phyloP scores from a whole-genome alignment of 2,329 filamentous ascomycete species.

The Hypoxylon sp. region DNA sequence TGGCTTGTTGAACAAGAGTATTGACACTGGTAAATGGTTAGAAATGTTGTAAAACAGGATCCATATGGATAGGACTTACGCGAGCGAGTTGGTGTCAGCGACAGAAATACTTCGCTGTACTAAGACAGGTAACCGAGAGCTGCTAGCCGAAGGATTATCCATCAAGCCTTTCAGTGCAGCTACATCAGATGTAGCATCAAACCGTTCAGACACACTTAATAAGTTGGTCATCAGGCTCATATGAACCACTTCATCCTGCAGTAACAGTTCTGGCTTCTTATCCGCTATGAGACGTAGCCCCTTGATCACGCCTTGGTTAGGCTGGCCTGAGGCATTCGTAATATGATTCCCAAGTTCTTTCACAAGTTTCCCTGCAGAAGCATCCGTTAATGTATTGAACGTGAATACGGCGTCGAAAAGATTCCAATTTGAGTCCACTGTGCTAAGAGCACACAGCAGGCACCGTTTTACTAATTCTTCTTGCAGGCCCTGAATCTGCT shows the following conservation, averaged over 20 bases:
- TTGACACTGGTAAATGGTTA: conserved; percentile 60
- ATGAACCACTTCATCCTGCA: conserved; percentile 62
- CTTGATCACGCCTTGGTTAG: conserved; percentile 56
- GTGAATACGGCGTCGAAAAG: conserved; percentile 65
- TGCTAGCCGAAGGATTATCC: conserved; percentile 60
- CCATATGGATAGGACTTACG: conserved; percentile 57
- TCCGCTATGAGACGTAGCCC: conserved; percentile 66
- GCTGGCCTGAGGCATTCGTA: conserved; percentile 44
- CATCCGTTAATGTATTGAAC: conserved; percentile 59
- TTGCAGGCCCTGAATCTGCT: conserved; percentile 62
- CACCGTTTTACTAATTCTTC: conserved; percentile 61
- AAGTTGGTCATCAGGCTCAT: conserved; percentile 68
- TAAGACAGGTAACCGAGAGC: conserved; percentile 64
- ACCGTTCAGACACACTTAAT: conserved; percentile 68
- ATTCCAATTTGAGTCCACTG: conserved; percentile 57
- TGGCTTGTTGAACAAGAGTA: conserved; percentile 67
- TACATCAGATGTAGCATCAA: conserved; percentile 59
- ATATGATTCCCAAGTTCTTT: conserved; percentile 52
- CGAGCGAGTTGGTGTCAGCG: conserved; percentile 64
- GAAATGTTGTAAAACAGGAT: conserved; percentile 24
- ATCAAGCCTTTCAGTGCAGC: conserved; percentile 62
- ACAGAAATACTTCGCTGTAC: conserved; percentile 70
- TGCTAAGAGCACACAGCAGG: conserved; percentile 57
- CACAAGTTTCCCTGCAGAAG: conserved; percentile 55
- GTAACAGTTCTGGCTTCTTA: conserved; percentile 62